Conservation (phyloP, 2,329 filamentous ascomycete species). For the Reticulascus tulasneorum region DNA sequence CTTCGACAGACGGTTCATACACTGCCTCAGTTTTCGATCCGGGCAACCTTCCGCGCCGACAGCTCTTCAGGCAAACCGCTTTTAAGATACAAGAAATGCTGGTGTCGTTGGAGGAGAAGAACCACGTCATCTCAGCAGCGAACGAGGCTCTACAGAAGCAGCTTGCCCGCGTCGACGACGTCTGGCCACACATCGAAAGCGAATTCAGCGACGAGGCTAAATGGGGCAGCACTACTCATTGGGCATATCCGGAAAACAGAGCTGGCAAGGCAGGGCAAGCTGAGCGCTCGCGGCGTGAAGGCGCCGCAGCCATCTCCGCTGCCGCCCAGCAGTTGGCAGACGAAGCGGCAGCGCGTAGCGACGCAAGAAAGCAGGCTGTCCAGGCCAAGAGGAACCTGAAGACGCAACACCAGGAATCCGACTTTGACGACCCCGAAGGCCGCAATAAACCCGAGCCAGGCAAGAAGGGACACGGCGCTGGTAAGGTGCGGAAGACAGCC, state of each 20-base stretch:
- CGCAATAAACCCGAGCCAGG: slow-evolving; percentile 41
- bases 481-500: slow-evolving; percentile 60
- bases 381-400: slow-evolving; percentile 71
- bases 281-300: slow-evolving; percentile 74
- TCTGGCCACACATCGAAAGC: slow-evolving; percentile 78
- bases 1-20: slow-evolving; percentile 39
- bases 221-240: slow-evolving; percentile 86
- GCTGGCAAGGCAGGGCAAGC: slow-evolving; percentile 57
- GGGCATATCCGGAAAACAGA: slow-evolving; percentile 90
- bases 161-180: slow-evolving; percentile 76
- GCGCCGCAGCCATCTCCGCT: slow-evolving; percentile 71
- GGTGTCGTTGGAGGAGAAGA: slow-evolving; percentile 92
- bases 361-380: slow-evolving; percentile 77
- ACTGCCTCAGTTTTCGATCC: slow-evolving; percentile 45
- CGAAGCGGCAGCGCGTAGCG: slow-evolving; percentile 79
- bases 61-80: slow-evolving; percentile 74
- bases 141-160: slow-evolving; percentile 86
- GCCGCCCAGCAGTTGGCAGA: slow-evolving; percentile 74
- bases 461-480: slow-evolving; percentile 60
- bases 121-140: slow-evolving; percentile 90
- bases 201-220: slow-evolving; percentile 95
- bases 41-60: slow-evolving; percentile 61
- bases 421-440: slow-evolving; percentile 67
- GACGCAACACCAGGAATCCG: slow-evolving; percentile 68
- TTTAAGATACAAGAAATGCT: slow-evolving; percentile 80